Conservation (phyloP, 306 rosid species). For the Fragaria nilgerrensis region DNA sequence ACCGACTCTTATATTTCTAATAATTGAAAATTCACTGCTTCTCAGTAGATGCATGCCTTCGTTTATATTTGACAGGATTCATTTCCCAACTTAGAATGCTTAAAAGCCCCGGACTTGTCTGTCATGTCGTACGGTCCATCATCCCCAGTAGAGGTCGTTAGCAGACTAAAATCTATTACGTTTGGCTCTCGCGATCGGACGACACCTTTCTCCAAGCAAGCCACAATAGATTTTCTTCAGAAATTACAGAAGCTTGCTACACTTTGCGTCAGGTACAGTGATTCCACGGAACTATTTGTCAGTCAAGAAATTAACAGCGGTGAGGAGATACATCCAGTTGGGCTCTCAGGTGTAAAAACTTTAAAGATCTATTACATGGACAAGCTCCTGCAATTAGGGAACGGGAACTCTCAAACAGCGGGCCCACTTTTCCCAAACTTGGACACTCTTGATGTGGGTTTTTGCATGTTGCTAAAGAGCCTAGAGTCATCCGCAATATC, state of each 20-base stretch:
- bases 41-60: not conserved
- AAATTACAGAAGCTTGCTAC: not conserved
- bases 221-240: not conserved
- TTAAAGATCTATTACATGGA: rapidly evolving
- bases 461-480: rapidly evolving
- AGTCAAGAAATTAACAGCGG: not conserved
- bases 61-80: not conserved
- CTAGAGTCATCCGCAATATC: not conserved
- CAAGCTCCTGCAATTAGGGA: not conserved
- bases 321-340: not conserved
- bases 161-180: not conserved
- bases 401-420: not conserved
- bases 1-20: too few species aligned
- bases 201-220: not conserved
- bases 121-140: not conserved
- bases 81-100: not conserved
- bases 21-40: too few species aligned
- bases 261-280: rapidly evolving
- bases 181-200: too few species aligned
- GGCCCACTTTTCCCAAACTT: not conserved
- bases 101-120: too few species aligned
- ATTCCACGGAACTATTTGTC: not conserved
- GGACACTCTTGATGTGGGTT: rapidly evolving
- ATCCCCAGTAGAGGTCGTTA: not conserved
- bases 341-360: not conserved